phyloP scores from a whole-genome alignment of 2,329 filamentous ascomycete species.

The Sphaceloma murrayae region DNA sequence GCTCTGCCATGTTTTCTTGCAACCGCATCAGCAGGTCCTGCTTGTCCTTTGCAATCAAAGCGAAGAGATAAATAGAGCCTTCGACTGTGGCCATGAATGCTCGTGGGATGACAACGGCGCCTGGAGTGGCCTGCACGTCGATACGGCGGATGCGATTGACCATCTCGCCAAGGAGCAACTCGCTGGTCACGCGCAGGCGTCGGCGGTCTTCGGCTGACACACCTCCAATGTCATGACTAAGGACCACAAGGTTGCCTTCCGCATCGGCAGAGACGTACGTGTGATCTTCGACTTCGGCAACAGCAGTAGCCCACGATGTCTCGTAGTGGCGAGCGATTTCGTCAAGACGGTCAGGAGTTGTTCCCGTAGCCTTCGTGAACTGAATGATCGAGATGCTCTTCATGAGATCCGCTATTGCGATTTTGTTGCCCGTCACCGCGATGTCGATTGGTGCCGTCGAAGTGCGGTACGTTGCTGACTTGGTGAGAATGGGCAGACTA shows the following conservation, averaged over 20 bases:
- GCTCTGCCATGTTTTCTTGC: constrained; percentile 59
- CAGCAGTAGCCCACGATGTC: constrained; percentile 70
- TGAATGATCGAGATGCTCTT: constrained; percentile 78
- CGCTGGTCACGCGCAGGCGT: constrained; percentile 62
- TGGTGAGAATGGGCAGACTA: constrained; percentile 50
- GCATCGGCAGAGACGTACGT: constrained; percentile 77
- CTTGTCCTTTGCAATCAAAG: constrained; percentile 60
- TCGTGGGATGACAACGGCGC: constrained; percentile 62
- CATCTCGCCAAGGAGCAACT: constrained; percentile 83
- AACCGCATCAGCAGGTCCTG: constrained; percentile 76
- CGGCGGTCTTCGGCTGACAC: constrained; percentile 65
- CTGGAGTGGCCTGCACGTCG: constrained; percentile 53
- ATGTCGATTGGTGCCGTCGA: constrained; percentile 78
- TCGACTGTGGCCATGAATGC: constrained; percentile 90
- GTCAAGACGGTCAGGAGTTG: constrained; percentile 50
- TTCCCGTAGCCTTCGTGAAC: constrained; percentile 49
- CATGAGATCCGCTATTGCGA: constrained; percentile 86
- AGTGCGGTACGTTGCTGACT: constrained; percentile 66
- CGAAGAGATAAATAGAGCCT: constrained; percentile 84
- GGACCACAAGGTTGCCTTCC: constrained; percentile 74
- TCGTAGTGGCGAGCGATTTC: constrained; percentile 76
- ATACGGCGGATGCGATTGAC: constrained; percentile 79
- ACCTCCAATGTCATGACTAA: constrained; percentile 63
- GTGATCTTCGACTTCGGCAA: constrained; percentile 61
- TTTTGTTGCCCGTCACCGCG: constrained; percentile 60